Base-by-base conservation (phyloP, 129 eudicot genomes). In the Tagetes erecta region DNA sequence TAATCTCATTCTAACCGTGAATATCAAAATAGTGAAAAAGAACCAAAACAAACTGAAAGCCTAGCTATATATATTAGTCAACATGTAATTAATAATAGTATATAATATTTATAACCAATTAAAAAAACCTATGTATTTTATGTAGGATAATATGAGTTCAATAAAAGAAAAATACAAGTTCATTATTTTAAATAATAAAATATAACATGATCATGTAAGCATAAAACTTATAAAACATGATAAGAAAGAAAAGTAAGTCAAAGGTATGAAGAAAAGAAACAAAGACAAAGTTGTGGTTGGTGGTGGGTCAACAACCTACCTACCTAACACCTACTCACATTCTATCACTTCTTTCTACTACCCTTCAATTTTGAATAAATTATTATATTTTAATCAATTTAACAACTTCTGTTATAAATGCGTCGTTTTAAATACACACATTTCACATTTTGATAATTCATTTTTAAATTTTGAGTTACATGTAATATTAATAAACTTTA, bases 251-350 rank as follows among this genome's bases (percentile, higher is more conserved):
- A 53, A 53, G 62, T 20, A 79, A 65, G 78, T 79, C 78, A 79
- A 79, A 64, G 49, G 73, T 39, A 71, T 35, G 39, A 46, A 33
- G 67, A 71, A 55, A 64, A 73, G 42, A 72, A 79, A 65, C 27
- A 53, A 71, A 63, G 38, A 14, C 40, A 64, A 79, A 44, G 51
- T 71, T 64, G 60, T 78, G 60, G 82, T 71, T 78, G 82, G 73
- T 72, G 67, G 82, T 78, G 82, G 82, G 78, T 78, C 82, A 78
- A 78, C 82, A 78, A 79, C 60, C 78, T 68, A 68, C 74, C 74
- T 68, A 68, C 70, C 64, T 42, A 79, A 41, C 35, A 72, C 78
- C 68, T 72, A 72, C 83, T 67, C 78, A 52, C 83, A 72, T 79
- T 72, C 78, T 11, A 47, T 51, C 55, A 14, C 52, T 64, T 49